These are phyloP conservation scores for Sporothrix dimorphospora DNA, from an alignment of 2,329 filamentous ascomycete species.

Conservation along the genomic window DNA sequence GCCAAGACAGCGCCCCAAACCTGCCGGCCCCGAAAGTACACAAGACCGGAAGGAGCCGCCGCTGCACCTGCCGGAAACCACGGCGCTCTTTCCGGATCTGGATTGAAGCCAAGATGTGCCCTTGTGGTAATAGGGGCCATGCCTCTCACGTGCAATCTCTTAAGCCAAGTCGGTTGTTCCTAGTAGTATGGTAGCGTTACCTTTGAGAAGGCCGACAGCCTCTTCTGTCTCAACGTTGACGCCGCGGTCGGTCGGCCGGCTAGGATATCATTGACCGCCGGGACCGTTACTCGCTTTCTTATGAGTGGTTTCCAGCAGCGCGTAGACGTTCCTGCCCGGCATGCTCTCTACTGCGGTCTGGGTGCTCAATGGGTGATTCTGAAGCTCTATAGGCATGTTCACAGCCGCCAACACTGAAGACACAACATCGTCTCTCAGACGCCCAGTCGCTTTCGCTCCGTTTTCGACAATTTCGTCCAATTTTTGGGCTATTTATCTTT, in stretches of 20 bases:
- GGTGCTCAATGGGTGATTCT: no score
- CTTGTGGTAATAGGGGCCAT: background rate
- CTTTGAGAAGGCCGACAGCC: no score
- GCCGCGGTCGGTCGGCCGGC: background rate
- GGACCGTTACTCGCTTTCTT: background rate
- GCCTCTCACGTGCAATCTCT: background rate
- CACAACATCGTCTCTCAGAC: no score
- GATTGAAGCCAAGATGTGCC: background rate
- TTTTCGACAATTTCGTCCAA: slow-evolving; percentile 14
- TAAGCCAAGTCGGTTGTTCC: background rate
- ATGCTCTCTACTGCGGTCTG: no score
- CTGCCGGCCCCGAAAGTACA: slow-evolving; percentile 4
- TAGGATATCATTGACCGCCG: background rate
- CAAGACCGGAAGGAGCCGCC: background rate
- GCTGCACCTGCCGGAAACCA: background rate
- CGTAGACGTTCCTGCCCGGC: no score
- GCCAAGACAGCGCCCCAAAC: background rate
- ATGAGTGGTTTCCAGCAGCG: no score
- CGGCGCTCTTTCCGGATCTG: background rate
- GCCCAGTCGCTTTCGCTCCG: background rate
- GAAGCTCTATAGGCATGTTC: no score
- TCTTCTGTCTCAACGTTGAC: background rate
- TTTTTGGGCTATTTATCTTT: slow-evolving; percentile 24
- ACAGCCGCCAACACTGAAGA: no score
- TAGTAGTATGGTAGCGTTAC: background rate